Base-by-base conservation (phyloP, 2,329 filamentous ascomycete genomes). In the Aureobasidium musti region DNA sequence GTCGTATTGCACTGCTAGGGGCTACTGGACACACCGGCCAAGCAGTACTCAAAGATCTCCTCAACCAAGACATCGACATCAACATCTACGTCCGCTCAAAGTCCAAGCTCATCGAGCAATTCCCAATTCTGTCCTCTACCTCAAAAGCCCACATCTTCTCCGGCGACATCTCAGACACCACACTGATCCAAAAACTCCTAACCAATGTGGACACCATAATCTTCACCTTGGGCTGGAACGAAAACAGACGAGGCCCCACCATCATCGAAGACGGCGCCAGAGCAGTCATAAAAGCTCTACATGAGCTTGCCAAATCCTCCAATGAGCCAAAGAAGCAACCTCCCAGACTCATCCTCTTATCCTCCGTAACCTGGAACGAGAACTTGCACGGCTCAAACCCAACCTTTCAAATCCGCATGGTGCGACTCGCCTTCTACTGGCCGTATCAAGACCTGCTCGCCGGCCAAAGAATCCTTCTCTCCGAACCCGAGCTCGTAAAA, bases 181-280 rank as follows among this genome's bases (percentile, higher is more conserved):
- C 30, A 23, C n/a, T 54, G 30, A 26, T 54, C 8, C 17, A 19
- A 7, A 21, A 21, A 4, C 52, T 54, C 33, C 8, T 54, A 11
- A 54, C 30, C 17, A 26, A 37, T 8, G n/a, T 54, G n/a, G 30
- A 37, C 33, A 39, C 13, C 10, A 54, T 54, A 54, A 54, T 54
- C 33, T 54, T 54, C 52, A 54, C 52, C 5, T 33, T 54, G n/a
- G 33, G 52, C 33, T 54, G 52, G 52, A 54, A 54, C 21, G 52
- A 39, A 23, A 54, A 54, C 33, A 17, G 52, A 26, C 52, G 19
- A 11, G 52, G 52, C 6, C 33, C 52, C 4, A 30, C 28, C 13
- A 54, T 54, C 30, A 54, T 54, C 30, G n/a, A 54, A 39, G 52
- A 54, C n/a, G 33, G 52, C 5, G 52, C 52, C 2, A 37, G 52